Percentiles rank a stretch among this genome's conserved stretches.
Conservation (phyloP, 345 rosid genomes). For the Noccaea caerulescens region DNA sequence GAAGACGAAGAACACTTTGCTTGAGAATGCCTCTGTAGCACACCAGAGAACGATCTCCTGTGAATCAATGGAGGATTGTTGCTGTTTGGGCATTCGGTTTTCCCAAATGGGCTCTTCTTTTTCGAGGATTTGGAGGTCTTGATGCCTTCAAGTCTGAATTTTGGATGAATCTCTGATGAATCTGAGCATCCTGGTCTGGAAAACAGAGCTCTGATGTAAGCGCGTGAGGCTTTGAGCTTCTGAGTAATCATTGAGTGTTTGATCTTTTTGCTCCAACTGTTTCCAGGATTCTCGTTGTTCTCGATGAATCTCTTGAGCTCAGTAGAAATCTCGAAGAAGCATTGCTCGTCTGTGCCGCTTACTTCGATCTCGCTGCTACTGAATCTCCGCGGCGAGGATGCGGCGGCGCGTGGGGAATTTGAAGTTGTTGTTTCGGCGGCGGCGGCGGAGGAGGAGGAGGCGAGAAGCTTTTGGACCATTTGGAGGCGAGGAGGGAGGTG, state of each 20-base stretch:
- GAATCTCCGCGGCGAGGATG: conserved; percentile 56
- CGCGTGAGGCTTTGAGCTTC: conserved; percentile 62
- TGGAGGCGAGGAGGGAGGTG: conserved; percentile 80
- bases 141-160: conserved; percentile 22
- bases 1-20: conserved; percentile 48
- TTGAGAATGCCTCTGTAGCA: conserved; percentile 60
- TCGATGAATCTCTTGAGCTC: conserved; percentile 54
- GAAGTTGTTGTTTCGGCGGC: conserved; percentile 12
- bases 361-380: conserved; percentile 56
- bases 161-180: conserved; percentile 41
- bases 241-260: conserved; percentile 60
- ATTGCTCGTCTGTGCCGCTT: conserved; percentile 52
- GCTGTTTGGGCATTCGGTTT: conserved; percentile 13
- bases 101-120: conserved; percentile 50
- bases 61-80: conserved; percentile 44
- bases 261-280: conserved; percentile 51
- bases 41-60: conserved; percentile 88
- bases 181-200: conserved; percentile 61
- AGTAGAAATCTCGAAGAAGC: conserved; percentile 62
- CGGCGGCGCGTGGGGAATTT: conserved; percentile 39
- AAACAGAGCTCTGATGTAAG: conserved; percentile 67
- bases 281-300: conserved; percentile 30
- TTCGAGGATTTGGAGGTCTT: conserved; percentile 47
- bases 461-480: conserved; percentile 77
- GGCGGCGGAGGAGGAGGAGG: conserved; percentile 37